These are phyloP conservation scores for Penicillium thymicola DNA, from an alignment of 2,329 filamentous ascomycete genomes.

Conservation along the genomic window DNA sequence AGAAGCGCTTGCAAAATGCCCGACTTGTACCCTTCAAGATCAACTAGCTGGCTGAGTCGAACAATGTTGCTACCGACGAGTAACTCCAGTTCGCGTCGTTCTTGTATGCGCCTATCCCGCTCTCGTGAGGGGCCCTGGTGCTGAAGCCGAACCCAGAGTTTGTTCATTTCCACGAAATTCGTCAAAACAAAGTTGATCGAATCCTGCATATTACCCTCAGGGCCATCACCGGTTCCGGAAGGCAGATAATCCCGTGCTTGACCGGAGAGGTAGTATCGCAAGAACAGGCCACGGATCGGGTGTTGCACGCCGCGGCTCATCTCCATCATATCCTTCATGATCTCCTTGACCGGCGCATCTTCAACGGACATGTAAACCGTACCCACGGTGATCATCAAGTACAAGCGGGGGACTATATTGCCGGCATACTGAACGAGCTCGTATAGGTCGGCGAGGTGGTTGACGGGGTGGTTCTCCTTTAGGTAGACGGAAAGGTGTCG, in stretches of 20 bases:
- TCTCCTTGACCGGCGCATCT: conserved; percentile 97
- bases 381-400: conserved; percentile 98
- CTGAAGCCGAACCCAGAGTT: conserved; percentile 95
- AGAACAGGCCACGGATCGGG: conserved; percentile 88
- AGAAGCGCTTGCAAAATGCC: conserved; percentile 83
- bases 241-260: conserved; percentile 90
- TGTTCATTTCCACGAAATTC: conserved; percentile 99
- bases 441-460: conserved; percentile 96
- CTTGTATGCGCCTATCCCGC: conserved; percentile 86
- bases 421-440: conserved; percentile 97
- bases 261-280: conserved; percentile 93
- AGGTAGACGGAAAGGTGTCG: conserved; percentile 95
- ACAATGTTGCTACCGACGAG: conserved; percentile 96
- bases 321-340: conserved; percentile 99
- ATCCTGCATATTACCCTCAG: conserved; percentile 92
- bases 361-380: conserved; percentile 99
- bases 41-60: conserved; percentile 88
- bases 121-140: conserved; percentile 97
- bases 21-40: conserved; percentile 89
- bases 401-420: conserved; percentile 93
- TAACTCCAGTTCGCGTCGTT: conserved; percentile 91
- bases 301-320: conserved; percentile 99
- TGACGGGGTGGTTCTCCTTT: conserved; percentile 94
- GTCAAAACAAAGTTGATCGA: conserved; percentile 97
- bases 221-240: conserved; percentile 76